phyloP scores from a whole-genome alignment of 208 protist species.

The Leishmania braziliensis region DNA sequence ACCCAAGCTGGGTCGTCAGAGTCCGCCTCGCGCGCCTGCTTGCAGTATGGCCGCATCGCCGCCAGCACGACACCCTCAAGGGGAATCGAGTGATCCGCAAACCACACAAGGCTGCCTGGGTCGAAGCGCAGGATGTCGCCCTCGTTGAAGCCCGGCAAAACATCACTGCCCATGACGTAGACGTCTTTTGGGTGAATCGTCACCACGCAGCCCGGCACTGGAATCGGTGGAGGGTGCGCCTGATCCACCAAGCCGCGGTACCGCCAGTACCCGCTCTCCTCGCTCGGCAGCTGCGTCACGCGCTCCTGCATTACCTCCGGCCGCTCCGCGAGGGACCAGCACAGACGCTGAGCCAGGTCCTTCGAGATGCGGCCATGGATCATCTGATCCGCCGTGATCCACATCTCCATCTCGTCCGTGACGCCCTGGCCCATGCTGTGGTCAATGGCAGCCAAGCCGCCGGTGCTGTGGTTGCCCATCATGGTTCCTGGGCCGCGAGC shows the following conservation, averaged over 20 bases:
- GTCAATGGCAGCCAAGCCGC: conserved; percentile 33
- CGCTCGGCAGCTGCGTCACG: conserved; percentile 50
- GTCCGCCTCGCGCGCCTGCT: conserved; percentile 58
- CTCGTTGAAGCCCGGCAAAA: conserved; percentile 82
- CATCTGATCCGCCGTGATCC: conserved; percentile 82
- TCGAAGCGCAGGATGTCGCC: conserved; percentile 80
- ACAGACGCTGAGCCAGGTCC: conserved; percentile 67
- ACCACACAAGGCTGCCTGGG: conserved; percentile 48
- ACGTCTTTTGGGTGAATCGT: conserved; percentile 64
- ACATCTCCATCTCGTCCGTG: conserved; percentile 85
- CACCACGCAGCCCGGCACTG: conserved; percentile 24
- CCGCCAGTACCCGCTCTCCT: conserved; percentile 68
- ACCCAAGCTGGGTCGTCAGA: no score
- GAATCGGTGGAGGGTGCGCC: conserved; percentile 56
- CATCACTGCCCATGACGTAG: conserved; percentile 81
- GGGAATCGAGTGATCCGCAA: conserved; percentile 68
- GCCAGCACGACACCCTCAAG: conserved; percentile 79
- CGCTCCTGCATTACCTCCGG: conserved; percentile 69
- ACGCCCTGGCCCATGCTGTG: conserved; percentile 37
- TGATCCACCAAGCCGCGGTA: conserved; percentile 79
- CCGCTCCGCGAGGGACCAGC: conserved; percentile 69
- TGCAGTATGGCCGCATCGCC: conserved; percentile 80
- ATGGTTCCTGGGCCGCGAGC: conserved; percentile 21
- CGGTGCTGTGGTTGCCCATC: conserved; percentile 38
- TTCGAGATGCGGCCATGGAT: conserved; percentile 76